A percentile compares a stretch with the other conserved stretches of the same genome.
These are phyloP conservation scores for Podaxis pistillaris DNA, from an alignment of 768 basidiomycete species.

Conservation along the genomic window DNA sequence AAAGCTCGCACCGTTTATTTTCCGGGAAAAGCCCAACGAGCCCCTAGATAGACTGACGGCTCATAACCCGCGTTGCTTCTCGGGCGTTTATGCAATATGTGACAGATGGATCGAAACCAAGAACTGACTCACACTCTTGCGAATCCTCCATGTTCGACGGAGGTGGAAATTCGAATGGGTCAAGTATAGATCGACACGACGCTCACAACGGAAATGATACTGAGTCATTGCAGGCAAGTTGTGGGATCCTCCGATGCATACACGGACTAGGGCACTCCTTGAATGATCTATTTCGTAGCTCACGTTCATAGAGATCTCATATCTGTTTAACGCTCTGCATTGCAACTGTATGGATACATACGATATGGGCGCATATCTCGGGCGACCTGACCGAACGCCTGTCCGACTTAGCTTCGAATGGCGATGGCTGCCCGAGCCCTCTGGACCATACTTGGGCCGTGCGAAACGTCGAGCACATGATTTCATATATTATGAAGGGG, in stretches of 20 bases:
- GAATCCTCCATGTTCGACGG: neutral
- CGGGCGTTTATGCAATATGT: no score
- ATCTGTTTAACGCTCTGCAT: neutral
- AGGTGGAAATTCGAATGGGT: neutral
- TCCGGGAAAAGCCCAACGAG: no score
- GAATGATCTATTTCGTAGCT: neutral
- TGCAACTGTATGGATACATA: neutral
- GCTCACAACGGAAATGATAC: neutral
- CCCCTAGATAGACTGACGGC: no score
- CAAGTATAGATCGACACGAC: neutral
- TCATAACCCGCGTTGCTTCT: no score
- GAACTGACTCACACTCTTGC: neutral
- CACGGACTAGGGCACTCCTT: neutral
- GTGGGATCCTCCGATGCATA: neutral
- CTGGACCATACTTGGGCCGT: neutral
- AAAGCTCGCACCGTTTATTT: no score
- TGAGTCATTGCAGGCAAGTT: neutral
- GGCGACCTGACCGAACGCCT: neutral
- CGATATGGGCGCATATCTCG: conserved; percentile 5
- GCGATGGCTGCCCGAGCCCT: neutral
- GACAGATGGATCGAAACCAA: no score
- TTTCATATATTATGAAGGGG: neutral
- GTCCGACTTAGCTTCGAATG: neutral
- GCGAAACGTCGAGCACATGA: neutral
- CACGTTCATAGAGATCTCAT: neutral